Conservation (phyloP, 2,329 filamentous ascomycete species). For the Chalara sp. region DNA sequence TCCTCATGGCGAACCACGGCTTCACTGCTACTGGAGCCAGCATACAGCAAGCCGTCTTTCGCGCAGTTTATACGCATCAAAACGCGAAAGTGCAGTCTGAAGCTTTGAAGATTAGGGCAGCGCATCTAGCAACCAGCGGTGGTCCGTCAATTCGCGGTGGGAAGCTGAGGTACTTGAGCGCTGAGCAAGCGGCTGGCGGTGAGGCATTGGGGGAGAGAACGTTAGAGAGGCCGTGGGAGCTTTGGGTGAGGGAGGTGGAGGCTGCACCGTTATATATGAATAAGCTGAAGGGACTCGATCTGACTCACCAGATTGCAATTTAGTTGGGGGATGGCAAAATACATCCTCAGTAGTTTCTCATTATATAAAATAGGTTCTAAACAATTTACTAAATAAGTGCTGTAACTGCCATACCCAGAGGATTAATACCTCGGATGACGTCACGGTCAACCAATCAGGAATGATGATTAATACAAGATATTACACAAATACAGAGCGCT, state of each 20-base stretch:
- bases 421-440: too few relatives aligned
- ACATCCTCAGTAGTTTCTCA: too few relatives aligned
- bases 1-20: conserved; percentile 40
- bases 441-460: too few relatives aligned
- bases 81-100: conserved; percentile 36
- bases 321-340: too few relatives aligned
- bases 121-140: background rate
- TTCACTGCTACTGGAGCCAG: conserved; percentile 32
- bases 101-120: conserved; percentile 25
- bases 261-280: conserved; percentile 16
- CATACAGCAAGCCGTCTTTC: conserved; percentile 34
- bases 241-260: conserved; percentile 27
- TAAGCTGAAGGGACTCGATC: too few relatives aligned
- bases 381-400: too few relatives aligned
- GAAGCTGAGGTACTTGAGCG: conserved; percentile 10
- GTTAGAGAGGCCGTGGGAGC: conserved; percentile 23
- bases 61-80: conserved; percentile 36
- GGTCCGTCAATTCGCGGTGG: background rate
- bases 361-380: too few relatives aligned
- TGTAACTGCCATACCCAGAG: too few relatives aligned
- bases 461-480: too few relatives aligned
- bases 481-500: too few relatives aligned
- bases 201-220: conserved; percentile 22
- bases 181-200: conserved; percentile 17
- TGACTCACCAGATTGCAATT: too few relatives aligned